Percentiles rank a stretch among this genome's conserved stretches.
These are phyloP conservation scores for Termitomyces sp. DNA, from an alignment of 768 basidiomycete genomes.

Conservation along the genomic window DNA sequence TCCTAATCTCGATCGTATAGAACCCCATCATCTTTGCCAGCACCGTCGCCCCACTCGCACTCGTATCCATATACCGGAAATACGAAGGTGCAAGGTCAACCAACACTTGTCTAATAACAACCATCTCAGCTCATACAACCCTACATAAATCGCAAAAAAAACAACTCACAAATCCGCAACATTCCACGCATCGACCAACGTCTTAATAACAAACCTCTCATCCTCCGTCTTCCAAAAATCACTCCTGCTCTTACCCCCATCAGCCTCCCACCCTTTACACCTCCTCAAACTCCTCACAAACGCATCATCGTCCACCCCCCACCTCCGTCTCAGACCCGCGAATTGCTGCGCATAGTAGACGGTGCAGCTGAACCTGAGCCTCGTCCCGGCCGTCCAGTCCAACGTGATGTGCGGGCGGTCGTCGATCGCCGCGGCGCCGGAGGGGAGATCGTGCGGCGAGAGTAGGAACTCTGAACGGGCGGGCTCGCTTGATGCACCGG, in stretches of 20 bases:
- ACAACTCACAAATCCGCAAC: slow-evolving; percentile 72
- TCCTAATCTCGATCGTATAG: slow-evolving; percentile 74
- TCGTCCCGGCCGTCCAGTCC: slow-evolving; percentile 73
- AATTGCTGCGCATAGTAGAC: slow-evolving; percentile 84
- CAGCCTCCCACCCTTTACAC: slow-evolving; percentile 67
- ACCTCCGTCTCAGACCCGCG: slow-evolving; percentile 58
- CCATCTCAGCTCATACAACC: not conserved
- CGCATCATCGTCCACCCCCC: slow-evolving; percentile 61
- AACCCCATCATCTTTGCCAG: slow-evolving; percentile 81
- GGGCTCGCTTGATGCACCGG: slow-evolving; percentile 24
- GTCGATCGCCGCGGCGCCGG: slow-evolving; percentile 44
- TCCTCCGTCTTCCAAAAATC: slow-evolving; percentile 84
- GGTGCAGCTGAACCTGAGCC: slow-evolving; percentile 74
- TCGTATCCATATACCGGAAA: slow-evolving; percentile 73
- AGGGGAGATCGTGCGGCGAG: slow-evolving; percentile 30
- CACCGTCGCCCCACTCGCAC: slow-evolving; percentile 61
- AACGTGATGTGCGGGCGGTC: slow-evolving; percentile 82
- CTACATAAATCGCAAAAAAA: not conserved
- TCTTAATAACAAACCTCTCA: slow-evolving; percentile 80
- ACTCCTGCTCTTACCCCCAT: slow-evolving; percentile 77
- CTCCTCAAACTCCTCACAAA: slow-evolving; percentile 58
- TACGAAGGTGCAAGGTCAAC: slow-evolving; percentile 76
- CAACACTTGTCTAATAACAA: slow-evolving; percentile 77
- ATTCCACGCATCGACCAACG: slow-evolving; percentile 83
- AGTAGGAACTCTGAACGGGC: slow-evolving; percentile 30